Conservation (phyloP, 768 basidiomycete species). For the Boletus patriciae region DNA sequence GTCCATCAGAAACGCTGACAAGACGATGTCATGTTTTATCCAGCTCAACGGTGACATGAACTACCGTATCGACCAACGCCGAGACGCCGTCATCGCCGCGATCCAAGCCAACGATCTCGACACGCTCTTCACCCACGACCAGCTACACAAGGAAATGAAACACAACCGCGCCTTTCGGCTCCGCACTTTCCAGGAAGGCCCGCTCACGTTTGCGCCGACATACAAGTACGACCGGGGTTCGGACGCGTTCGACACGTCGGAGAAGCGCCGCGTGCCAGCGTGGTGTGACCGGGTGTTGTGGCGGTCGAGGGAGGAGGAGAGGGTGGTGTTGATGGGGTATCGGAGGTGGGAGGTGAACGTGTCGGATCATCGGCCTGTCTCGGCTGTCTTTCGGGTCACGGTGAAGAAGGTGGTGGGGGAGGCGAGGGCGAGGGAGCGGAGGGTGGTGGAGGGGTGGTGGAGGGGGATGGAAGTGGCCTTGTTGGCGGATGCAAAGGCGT, state of each 20-base stretch:
- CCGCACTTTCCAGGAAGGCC: constrained; percentile 78
- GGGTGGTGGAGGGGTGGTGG: constrained; percentile 59
- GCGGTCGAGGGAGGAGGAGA: constrained; percentile 53
- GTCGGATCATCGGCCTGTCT: constrained; percentile 89
- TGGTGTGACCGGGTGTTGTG: constrained; percentile 97
- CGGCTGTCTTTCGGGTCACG: constrained; percentile 70
- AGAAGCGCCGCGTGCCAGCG: constrained; percentile 86
- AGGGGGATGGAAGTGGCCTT: constrained; percentile 31
- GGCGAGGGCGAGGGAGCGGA: constrained; percentile 55
- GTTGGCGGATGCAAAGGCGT: constrained; percentile 32
- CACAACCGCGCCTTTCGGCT: constrained; percentile 86
- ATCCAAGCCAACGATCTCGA: constrained; percentile 66
- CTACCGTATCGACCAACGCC: constrained; percentile 92
- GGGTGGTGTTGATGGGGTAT: constrained; percentile 72
- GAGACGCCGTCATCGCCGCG: constrained; percentile 75
- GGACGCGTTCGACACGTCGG: constrained; percentile 80
- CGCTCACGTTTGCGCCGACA: constrained; percentile 81
- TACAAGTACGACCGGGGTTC: constrained; percentile 92
- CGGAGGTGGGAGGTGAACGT: constrained; percentile 81
- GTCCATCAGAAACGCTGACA: constrained; percentile 1
- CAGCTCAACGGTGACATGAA: constrained; percentile 94
- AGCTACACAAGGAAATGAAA: constrained; percentile 86
- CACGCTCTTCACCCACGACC: constrained; percentile 73
- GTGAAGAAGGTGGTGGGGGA: constrained; percentile 71
- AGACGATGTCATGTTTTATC: background rate